Evolutionary conservation across 805 yeast species (phyloP).

Genomic region (Osmozyma mogii): DNA sequence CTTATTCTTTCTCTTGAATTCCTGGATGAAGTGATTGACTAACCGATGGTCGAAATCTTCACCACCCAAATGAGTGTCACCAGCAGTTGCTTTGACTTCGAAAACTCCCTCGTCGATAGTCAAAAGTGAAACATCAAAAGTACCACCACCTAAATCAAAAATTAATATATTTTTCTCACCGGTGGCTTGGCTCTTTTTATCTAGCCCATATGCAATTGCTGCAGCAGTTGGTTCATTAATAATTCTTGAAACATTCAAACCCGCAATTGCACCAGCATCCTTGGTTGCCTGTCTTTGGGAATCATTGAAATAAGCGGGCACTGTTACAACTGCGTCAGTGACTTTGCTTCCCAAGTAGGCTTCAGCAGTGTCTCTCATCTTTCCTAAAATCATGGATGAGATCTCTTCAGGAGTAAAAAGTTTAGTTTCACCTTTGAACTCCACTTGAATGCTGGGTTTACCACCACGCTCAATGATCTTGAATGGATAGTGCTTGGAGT

Average conservation of each 20-base stretch:
- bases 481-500: constrained; percentile 86
- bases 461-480: constrained; percentile 68
- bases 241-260: constrained; percentile 37
- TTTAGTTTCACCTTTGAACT: constrained; percentile 81
- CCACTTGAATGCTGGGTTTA: constrained; percentile 83
- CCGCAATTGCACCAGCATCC: constrained; percentile 39
- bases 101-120: constrained; percentile 88
- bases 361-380: constrained; percentile 93
- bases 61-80: constrained; percentile 36
- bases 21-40: not conserved
- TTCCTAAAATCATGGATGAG: constrained; percentile 83
- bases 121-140: constrained; percentile 84
- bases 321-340: constrained; percentile 42
- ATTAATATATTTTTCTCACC: constrained; percentile 87
- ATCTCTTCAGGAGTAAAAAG: constrained; percentile 90
- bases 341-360: constrained; percentile 79
- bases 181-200: constrained; percentile 42
- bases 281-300: constrained; percentile 39
- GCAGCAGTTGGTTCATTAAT: constrained; percentile 41
- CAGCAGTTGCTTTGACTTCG: constrained; percentile 88
- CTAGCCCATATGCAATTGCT: constrained; percentile 39
- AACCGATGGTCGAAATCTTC: not conserved
- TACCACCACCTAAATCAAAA: constrained; percentile 96
- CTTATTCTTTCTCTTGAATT: not conserved
- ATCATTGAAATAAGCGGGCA: constrained; percentile 37